These are phyloP conservation scores for Haplographium delicatum DNA, from an alignment of 495 filamentous ascomycete species.

Conservation along the genomic window DNA sequence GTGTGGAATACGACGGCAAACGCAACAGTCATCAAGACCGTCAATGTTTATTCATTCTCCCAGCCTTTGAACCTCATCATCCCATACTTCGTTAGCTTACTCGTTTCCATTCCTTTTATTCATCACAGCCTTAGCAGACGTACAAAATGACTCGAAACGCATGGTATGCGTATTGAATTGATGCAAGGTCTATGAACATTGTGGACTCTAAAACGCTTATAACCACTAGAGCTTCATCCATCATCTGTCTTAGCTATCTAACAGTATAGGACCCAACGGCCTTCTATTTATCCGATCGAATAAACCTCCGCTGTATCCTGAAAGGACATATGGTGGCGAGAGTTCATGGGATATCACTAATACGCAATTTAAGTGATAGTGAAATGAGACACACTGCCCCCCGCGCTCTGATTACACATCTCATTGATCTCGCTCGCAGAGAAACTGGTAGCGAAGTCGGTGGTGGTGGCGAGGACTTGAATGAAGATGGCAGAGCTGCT, in stretches of 20 bases:
- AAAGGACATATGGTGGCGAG: too few relatives aligned
- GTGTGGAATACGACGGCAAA: constrained; percentile 12
- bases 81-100: constrained; percentile 21
- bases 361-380: constrained; percentile 15
- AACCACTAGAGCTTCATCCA: too few relatives aligned
- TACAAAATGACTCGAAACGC: too few relatives aligned
- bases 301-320: too few relatives aligned
- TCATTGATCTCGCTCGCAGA: constrained; percentile 29
- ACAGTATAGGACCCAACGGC: too few relatives aligned
- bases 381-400: constrained; percentile 26
- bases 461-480: constrained; percentile 30
- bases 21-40: background rate
- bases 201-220: too few relatives aligned
- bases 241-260: too few relatives aligned
- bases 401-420: constrained; percentile 25
- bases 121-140: too few relatives aligned
- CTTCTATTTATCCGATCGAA: too few relatives aligned
- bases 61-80: constrained; percentile 18
- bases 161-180: too few relatives aligned
- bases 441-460: constrained; percentile 30
- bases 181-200: constrained; percentile 26
- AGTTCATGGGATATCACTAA: too few relatives aligned
- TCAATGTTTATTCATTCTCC: constrained; percentile 25
- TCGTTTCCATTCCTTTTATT: constrained; percentile 19
- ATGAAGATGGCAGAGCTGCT: constrained; percentile 35